A percentile compares a stretch with the other conserved stretches of the same genome.
Evolutionary conservation across 1,284 basidiomycete genomes (phyloP).

Genomic region (Cystobasidium pallidum): DNA sequence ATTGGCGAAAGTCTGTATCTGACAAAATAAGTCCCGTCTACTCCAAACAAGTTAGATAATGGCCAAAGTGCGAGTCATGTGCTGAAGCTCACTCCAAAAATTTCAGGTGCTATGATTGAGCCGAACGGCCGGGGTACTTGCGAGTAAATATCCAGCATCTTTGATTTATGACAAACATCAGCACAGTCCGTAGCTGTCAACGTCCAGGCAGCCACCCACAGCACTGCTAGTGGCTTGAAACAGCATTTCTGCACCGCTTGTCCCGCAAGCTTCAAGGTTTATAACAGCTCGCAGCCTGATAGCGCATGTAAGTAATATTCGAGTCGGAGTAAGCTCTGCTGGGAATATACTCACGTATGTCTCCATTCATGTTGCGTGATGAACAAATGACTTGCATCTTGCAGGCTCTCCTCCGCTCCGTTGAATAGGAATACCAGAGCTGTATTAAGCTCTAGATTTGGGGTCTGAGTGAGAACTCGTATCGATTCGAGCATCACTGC

Average conservation of each 20-base stretch:
- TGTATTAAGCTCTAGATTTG: constrained; percentile 73
- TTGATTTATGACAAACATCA: constrained; percentile 5
- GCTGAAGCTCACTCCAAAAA: constrained; percentile 66
- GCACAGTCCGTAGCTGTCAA: neutral
- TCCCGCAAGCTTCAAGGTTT: constrained; percentile 93
- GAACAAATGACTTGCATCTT: constrained; percentile 91
- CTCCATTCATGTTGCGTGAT: constrained; percentile 80
- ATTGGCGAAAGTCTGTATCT: constrained; percentile 95
- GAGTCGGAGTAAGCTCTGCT: too few relatives aligned
- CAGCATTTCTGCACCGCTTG: constrained; percentile 81
- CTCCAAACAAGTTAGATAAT: neutral
- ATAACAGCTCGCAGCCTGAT: constrained; percentile 79
- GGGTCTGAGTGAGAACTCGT: constrained; percentile 74
- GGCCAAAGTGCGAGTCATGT: neutral
- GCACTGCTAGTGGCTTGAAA: constrained; percentile 95
- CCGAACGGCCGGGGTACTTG: constrained; percentile 87
- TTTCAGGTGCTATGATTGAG: constrained; percentile 87
- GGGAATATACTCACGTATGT: constrained; percentile 67
- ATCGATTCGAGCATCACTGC: constrained; percentile 91
- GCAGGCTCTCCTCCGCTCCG: constrained; percentile 89
- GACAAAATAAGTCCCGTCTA: constrained; percentile 85
- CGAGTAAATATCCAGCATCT: constrained; percentile 87
- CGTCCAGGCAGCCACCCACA: constrained; percentile 33
- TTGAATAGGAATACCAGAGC: constrained; percentile 92
- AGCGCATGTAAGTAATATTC: constrained; percentile 41